Evolutionary conservation across 495 filamentous ascomycete species (phyloP), one percentile per base, ranked within the genome.

Genomic region (Polyplosphaeria fusca): DNA sequence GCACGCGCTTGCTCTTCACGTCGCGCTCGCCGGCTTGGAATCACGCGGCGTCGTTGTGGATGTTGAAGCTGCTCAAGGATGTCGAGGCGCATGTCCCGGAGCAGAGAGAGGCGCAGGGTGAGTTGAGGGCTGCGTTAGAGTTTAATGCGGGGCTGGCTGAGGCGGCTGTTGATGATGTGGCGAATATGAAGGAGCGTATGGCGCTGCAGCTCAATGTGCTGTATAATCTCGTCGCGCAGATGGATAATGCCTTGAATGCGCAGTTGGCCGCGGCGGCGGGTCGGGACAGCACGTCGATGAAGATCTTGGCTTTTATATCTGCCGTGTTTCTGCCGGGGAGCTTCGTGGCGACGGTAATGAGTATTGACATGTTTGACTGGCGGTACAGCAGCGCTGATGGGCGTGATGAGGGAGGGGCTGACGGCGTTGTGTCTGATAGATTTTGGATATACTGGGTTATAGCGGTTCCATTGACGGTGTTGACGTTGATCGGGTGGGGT

Each of bases 391-490:
- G n/a, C n/a, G n/a, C n/a, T n/a, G n/a, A n/a, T n/a, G n/a, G n/a
- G n/a, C n/a, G n/a, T n/a, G 13, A 22, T n/a, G 35, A 7, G 12
- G 38, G 23, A 4, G 48, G 41, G 11, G 35, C 18, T 13, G 20
- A 39, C 13, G 5, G 7, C 11, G 32, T 52, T 18, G 38, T 52
- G 2, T 23, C 18, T n/a, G 32, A 4, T 2, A 40, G n/a, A 25
- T 52, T 52, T 35, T 52, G 48, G 48, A 41, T 52, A 3, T 52
- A 52, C 19, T 52, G 48, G 48, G 28, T 18, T 20, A 18, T 52
- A 13, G 24, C 48, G 3, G 28, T 52, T 19, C 48, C 48, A 16
- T 35, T 52, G 19, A 52, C 48, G 7, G 3, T 52, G 3, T 13
- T 52, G 5, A 41, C 35, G 14, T 3, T 39, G 5, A 35, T 3